These are phyloP conservation scores for Lachnum nothofagi DNA, from an alignment of 2,329 filamentous ascomycete genomes.

Conservation along the genomic window DNA sequence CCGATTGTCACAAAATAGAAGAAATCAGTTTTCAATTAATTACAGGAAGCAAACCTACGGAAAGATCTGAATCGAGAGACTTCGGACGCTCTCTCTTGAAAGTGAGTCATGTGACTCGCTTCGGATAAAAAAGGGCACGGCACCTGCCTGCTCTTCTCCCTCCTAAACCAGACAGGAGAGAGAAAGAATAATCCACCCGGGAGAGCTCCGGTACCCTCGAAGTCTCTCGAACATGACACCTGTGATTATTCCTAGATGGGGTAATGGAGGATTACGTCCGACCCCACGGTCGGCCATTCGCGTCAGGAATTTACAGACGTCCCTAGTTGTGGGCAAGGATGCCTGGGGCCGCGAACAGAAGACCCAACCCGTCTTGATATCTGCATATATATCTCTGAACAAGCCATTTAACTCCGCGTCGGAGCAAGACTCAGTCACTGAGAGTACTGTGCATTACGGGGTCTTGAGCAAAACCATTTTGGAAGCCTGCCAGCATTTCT, in stretches of 20 bases:
- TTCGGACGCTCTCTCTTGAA: too few species aligned
- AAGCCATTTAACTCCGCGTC: constrained; percentile 54
- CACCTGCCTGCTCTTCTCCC: too few species aligned
- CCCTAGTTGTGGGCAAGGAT: constrained; percentile 46
- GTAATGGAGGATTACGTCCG: constrained; percentile 25
- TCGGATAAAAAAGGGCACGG: too few species aligned
- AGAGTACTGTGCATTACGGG: constrained; percentile 74
- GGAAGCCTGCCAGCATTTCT: constrained; percentile 29
- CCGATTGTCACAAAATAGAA: too few species aligned
- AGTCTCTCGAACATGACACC: background rate
- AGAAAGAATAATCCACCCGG: background rate
- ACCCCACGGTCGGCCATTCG: constrained; percentile 50
- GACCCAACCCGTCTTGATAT: constrained; percentile 58
- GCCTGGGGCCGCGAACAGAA: constrained; percentile 60
- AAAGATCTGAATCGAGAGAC: too few species aligned
- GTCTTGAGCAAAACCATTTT: constrained; percentile 62
- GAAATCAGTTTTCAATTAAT: too few species aligned
- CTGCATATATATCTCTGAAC: constrained; percentile 53
- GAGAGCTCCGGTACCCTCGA: background rate
- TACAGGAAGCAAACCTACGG: too few species aligned
- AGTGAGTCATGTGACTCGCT: too few species aligned
- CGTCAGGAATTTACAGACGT: constrained; percentile 57
- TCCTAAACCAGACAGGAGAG: background rate
- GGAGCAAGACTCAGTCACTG: constrained; percentile 53
- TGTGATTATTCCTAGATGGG: constrained; percentile 2